Evolutionary conservation across 495 filamentous ascomycete species (phyloP).

Genomic region (Aspergillus hancockii): DNA sequence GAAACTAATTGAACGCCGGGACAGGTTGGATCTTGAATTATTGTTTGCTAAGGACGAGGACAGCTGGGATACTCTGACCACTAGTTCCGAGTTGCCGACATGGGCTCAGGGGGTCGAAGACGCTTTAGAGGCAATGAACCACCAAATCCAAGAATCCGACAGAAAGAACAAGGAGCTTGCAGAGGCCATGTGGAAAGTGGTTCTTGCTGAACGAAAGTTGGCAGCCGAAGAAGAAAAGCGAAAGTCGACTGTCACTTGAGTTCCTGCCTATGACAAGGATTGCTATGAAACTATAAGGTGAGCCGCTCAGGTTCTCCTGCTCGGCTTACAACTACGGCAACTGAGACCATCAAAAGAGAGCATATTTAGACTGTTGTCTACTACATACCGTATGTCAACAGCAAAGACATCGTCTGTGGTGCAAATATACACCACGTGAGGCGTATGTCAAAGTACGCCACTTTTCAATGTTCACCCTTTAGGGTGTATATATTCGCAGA

Average conservation of each 20-base stretch:
- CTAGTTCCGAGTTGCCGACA: constrained; percentile 15
- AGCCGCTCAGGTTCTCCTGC: not conserved
- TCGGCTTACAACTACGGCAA: not conserved
- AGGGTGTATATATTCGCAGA: not conserved
- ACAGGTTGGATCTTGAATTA: constrained; percentile 34
- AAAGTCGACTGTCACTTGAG: constrained; percentile 5
- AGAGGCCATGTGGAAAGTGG: constrained; percentile 43
- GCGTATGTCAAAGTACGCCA: not conserved
- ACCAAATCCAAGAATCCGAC: constrained; percentile 28
- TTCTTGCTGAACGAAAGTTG: constrained; percentile 42
- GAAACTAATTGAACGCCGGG: constrained; percentile 30
- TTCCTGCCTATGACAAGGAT: not conserved
- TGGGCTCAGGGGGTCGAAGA: constrained; percentile 27
- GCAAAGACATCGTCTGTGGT: not conserved
- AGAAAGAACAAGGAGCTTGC: constrained; percentile 31
- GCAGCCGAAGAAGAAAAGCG: constrained; percentile 35
- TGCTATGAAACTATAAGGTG: not conserved
- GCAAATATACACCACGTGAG: not conserved
- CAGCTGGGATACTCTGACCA: constrained; percentile 51
- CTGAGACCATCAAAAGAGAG: not conserved
- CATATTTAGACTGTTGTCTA: not conserved
- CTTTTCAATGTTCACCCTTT: not conserved
- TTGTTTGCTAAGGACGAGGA: constrained; percentile 58
- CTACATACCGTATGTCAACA: not conserved
- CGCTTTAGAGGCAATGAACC: constrained; percentile 21